A percentile compares a stretch with the other conserved stretches of the same genome.
Evolutionary conservation across 164 flowering plant genomes (phyloP).

Genomic region (Magnolia changhungtana): DNA sequence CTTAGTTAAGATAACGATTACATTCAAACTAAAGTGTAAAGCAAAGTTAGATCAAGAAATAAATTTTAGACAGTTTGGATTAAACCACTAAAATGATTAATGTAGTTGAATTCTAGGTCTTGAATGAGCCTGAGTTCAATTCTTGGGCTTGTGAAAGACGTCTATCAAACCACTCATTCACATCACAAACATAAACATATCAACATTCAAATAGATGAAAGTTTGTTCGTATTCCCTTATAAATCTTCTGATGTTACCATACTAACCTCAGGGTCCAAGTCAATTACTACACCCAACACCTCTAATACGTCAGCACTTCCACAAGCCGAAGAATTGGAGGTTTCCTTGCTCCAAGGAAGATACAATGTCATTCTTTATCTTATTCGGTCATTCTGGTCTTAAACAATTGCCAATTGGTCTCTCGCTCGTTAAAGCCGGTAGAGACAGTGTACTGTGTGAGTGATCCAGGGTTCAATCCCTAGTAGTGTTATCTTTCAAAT

Average conservation of each 20-base stretch:
- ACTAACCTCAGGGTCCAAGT: conserved; percentile 82
- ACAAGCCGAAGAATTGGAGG: conserved; percentile 95
- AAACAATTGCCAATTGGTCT: too few species aligned
- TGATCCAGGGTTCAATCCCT: too few species aligned
- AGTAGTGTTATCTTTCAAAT: too few species aligned
- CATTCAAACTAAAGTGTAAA: too few species aligned
- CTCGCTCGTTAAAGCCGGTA: too few species aligned
- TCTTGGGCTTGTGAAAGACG: neutral
- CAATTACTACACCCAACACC: conserved; percentile 68
- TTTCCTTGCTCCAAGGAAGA: conserved; percentile 77
- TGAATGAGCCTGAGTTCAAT: too few species aligned
- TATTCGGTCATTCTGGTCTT: neutral
- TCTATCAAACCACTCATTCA: neutral
- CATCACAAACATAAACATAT: neutral
- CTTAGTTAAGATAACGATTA: too few species aligned
- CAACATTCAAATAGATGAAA: neutral
- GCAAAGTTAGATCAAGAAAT: too few species aligned
- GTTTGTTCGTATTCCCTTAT: neutral
- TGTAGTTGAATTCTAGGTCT: too few species aligned
- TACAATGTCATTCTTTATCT: neutral
- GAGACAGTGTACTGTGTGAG: too few species aligned
- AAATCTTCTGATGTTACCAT: conserved; percentile 15
- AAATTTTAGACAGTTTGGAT: too few species aligned
- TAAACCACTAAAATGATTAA: too few species aligned
- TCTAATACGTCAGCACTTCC: conserved; percentile 98